phyloP scores from a whole-genome alignment of 2,329 filamentous ascomycete genomes.

The Trichoderma asperellum region DNA sequence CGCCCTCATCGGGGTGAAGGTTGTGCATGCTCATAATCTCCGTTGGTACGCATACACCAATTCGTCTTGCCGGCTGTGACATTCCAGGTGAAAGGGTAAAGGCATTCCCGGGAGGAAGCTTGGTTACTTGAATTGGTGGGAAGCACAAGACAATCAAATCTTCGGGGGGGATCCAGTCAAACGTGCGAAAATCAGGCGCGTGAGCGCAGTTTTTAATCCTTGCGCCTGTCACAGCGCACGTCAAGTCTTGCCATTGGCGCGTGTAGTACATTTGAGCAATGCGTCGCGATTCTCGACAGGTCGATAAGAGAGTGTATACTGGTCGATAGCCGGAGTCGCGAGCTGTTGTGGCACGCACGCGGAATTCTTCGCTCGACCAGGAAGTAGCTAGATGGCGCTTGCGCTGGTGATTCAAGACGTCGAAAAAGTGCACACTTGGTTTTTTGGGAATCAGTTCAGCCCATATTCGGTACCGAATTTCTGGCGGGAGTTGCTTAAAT shows the following conservation, averaged over 20 bases:
- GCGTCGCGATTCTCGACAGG: constrained; percentile 16
- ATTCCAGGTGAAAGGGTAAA: constrained; percentile 4
- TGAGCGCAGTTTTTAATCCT: neutral
- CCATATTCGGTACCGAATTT: constrained; percentile 26
- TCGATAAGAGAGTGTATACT: constrained; percentile 18
- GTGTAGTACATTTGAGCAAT: constrained; percentile 12
- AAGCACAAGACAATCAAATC: constrained; percentile 26
- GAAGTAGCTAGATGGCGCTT: constrained; percentile 16
- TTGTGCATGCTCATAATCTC: constrained; percentile 17
- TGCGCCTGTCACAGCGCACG: neutral
- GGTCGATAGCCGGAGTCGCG: constrained; percentile 25
- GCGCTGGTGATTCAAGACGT: constrained; percentile 24
- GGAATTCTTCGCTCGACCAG: constrained; percentile 27
- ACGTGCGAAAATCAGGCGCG: constrained; percentile 18
- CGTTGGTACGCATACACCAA: constrained; percentile 11
- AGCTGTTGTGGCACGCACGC: constrained; percentile 13
- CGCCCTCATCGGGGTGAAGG: neutral
- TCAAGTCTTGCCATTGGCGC: neutral
- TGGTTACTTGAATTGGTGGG: constrained; percentile 12
- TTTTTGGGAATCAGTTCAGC: constrained; percentile 9
- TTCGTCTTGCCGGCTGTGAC: neutral
- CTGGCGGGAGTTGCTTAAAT: constrained; percentile 19
- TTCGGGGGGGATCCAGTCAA: constrained; percentile 27
- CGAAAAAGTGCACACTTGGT: constrained; percentile 26
- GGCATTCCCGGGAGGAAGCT: constrained; percentile 10